phyloP scores from a whole-genome alignment of 768 basidiomycete genomes.

The Calvatia gigantea region DNA sequence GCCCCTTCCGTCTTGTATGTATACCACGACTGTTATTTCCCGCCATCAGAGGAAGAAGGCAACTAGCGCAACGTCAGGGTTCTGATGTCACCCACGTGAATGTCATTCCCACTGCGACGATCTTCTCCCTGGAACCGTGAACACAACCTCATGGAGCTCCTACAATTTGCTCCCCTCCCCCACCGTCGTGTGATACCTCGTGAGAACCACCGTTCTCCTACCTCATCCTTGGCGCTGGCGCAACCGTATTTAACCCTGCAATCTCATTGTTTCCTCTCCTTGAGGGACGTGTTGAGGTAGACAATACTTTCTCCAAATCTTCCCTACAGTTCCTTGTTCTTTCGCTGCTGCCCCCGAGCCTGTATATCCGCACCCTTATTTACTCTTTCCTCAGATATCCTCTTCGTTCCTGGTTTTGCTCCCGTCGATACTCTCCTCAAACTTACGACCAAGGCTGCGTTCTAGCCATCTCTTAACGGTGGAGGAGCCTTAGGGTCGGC shows the following conservation, averaged over 20 bases:
- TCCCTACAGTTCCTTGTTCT: too few relatives aligned
- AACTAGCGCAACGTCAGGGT: constrained; percentile 11
- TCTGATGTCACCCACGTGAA: constrained; percentile 11
- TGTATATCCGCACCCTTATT: too few relatives aligned
- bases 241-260: background rate
- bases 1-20: background rate
- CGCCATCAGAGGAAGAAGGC: constrained; percentile 12
- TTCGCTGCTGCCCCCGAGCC: too few relatives aligned
- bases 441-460: too few relatives aligned
- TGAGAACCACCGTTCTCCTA: background rate
- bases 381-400: too few relatives aligned
- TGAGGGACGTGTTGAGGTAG: too few relatives aligned
- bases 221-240: background rate
- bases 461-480: constrained; percentile 28
- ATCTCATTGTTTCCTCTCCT: too few relatives aligned
- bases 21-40: background rate
- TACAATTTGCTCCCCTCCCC: background rate
- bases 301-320: too few relatives aligned
- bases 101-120: constrained; percentile 4
- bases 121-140: background rate
- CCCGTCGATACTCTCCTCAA: too few relatives aligned
- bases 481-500: constrained; percentile 34
- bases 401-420: too few relatives aligned
- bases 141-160: constrained; percentile 1
- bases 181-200: constrained; percentile 1